phyloP scores from a whole-genome alignment of 306 rosid species.

The Sicyos edulis region DNA sequence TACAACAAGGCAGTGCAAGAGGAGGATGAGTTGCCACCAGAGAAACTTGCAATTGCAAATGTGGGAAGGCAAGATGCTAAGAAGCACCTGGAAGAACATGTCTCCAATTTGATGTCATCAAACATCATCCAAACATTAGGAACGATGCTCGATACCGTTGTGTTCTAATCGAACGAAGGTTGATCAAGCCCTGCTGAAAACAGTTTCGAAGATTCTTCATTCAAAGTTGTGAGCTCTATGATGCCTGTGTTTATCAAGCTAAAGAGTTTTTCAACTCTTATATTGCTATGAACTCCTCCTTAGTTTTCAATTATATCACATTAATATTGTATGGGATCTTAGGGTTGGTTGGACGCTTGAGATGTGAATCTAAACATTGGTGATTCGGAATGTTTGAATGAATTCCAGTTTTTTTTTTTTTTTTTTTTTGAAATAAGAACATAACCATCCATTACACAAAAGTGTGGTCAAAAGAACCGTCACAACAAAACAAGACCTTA shows the following conservation, averaged over 20 bases:
- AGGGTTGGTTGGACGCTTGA: not conserved
- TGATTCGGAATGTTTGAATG: not conserved
- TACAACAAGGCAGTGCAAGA: constrained; percentile 96
- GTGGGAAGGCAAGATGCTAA: constrained; percentile 96
- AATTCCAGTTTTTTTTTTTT: no score
- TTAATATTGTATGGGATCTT: not conserved
- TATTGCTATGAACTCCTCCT: not conserved
- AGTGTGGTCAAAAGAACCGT: no score
- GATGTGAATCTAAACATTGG: not conserved
- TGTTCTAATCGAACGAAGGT: constrained; percentile 39
- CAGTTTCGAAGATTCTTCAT: not conserved
- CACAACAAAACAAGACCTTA: no score
- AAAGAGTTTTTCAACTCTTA: not conserved
- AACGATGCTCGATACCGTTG: constrained; percentile 89
- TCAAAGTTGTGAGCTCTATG: not conserved
- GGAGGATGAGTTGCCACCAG: constrained; percentile 86
- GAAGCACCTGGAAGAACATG: constrained; percentile 93
- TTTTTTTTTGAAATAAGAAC: no score
- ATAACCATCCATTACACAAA: no score
- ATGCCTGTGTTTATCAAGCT: not conserved
- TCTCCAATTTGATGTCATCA: constrained; percentile 88
- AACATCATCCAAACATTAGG: constrained; percentile 92
- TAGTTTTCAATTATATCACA: not conserved
- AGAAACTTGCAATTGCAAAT: constrained; percentile 83
- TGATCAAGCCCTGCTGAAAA: not conserved